A percentile compares a stretch with the other conserved stretches of the same genome.
These are phyloP conservation scores for Penicillium hordei DNA, from an alignment of 2,329 filamentous ascomycete species.

Conservation along the genomic window DNA sequence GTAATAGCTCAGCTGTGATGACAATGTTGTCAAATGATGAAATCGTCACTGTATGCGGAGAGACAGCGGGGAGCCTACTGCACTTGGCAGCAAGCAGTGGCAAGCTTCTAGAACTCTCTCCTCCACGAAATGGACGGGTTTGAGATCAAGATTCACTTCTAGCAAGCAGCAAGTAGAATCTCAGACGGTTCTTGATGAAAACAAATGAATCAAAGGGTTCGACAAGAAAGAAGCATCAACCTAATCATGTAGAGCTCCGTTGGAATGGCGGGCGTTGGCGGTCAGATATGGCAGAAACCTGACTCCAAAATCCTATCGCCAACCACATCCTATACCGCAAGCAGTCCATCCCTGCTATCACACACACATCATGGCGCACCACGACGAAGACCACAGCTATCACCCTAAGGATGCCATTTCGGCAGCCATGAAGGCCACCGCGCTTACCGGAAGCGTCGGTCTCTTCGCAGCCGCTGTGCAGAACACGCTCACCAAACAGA, in stretches of 20 bases:
- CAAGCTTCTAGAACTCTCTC: conserved; percentile 17
- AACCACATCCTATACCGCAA: conserved; percentile 29
- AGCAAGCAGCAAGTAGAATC: not conserved
- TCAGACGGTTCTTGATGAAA: not conserved
- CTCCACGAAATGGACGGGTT: not conserved
- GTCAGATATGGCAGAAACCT: conserved; percentile 29
- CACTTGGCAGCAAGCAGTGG: conserved; percentile 24
- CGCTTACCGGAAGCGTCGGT: conserved; percentile 67
- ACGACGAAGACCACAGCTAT: conserved; percentile 55
- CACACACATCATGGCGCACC: conserved; percentile 50
- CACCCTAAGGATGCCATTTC: conserved; percentile 74
- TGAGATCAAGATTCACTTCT: not conserved
- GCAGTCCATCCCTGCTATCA: conserved; percentile 26
- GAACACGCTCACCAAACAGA: conserved; percentile 81
- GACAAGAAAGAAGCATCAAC: not conserved
- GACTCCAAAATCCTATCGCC: conserved; percentile 29
- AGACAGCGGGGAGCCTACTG: conserved; percentile 30
- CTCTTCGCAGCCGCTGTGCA: conserved; percentile 74
- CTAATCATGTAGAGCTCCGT: conserved; percentile 7
- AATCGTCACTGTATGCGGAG: conserved; percentile 18
- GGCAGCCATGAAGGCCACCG: conserved; percentile 62
- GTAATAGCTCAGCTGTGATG: not conserved
- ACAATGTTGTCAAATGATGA: conserved; percentile 11
- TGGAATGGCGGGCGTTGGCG: conserved; percentile 20
- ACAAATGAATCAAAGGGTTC: not conserved